These are phyloP conservation scores for Phytophthora fragariaefolia DNA, from an alignment of 352 stramenopile species.

Conservation along the genomic window DNA sequence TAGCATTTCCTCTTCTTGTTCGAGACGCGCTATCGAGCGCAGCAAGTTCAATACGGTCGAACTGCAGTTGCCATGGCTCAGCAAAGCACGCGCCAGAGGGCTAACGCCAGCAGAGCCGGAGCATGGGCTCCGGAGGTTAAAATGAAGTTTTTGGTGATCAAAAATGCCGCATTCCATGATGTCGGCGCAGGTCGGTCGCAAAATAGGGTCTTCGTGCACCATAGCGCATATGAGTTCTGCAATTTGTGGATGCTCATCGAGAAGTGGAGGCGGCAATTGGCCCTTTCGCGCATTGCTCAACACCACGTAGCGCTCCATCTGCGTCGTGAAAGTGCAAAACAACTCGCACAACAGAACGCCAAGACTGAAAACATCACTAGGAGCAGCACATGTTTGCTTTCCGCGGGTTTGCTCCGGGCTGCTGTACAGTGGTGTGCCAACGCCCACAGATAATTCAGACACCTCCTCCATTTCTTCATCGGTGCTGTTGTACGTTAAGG, in stretches of 20 bases:
- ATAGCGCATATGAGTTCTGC: slow-evolving; percentile 57
- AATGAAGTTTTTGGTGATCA: slow-evolving; percentile 33
- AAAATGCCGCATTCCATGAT: slow-evolving; percentile 47
- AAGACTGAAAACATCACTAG: slow-evolving; percentile 79
- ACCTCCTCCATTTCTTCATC: slow-evolving; percentile 38
- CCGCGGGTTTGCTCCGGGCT: slow-evolving; percentile 73
- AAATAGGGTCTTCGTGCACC: slow-evolving; percentile 46
- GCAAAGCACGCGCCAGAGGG: slow-evolving; percentile 6
- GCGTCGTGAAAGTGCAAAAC: slow-evolving; percentile 76
- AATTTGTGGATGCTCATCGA: slow-evolving; percentile 48
- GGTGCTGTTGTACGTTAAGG: slow-evolving; percentile 25
- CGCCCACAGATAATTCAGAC: slow-evolving; percentile 66
- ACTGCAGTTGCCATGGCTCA: slow-evolving; percentile 15
- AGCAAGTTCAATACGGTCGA: slow-evolving; percentile 32
- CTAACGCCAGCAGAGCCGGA: slow-evolving; percentile 7
- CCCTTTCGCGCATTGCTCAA: slow-evolving; percentile 57
- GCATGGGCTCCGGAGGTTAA: slow-evolving; percentile 13
- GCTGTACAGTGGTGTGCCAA: slow-evolving; percentile 78
- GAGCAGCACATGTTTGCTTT: slow-evolving; percentile 44
- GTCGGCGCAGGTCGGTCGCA: slow-evolving; percentile 53
- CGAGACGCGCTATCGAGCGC: slow-evolving; percentile 27
- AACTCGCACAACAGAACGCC: slow-evolving; percentile 78
- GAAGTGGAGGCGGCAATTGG: slow-evolving; percentile 42
- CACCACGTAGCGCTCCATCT: slow-evolving; percentile 80
- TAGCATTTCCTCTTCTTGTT: slow-evolving; percentile 30